These are phyloP conservation scores for Suillus fuscotomentosus DNA, from an alignment of 768 basidiomycete species.

Conservation along the genomic window DNA sequence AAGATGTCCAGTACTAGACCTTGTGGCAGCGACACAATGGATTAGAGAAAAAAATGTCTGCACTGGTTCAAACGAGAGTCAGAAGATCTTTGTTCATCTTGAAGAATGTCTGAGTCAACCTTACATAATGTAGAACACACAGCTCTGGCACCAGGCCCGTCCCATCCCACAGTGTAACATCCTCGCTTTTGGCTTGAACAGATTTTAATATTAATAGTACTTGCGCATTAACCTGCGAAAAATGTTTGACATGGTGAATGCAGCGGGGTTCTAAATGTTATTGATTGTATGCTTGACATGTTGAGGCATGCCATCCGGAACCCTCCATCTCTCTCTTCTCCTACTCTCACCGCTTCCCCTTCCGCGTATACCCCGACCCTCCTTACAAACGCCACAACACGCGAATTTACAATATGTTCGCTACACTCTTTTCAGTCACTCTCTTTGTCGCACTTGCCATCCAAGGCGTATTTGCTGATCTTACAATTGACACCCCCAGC, in stretches of 20 bases:
- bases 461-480: constrained; percentile 50
- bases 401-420: constrained; percentile 53
- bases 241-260: not conserved
- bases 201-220: not conserved
- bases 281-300: not conserved
- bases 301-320: not conserved
- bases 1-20: too few species aligned
- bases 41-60: too few species aligned
- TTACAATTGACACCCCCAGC: constrained; percentile 50
- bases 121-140: too few species aligned
- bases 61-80: too few species aligned
- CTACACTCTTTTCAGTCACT: constrained; percentile 73
- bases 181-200: too few species aligned
- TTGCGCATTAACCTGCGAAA: not conserved
- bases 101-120: too few species aligned
- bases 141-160: too few species aligned
- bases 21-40: too few species aligned
- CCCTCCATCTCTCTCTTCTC: not conserved
- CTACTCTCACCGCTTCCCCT: not conserved
- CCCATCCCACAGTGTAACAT: too few species aligned
- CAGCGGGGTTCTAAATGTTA: not conserved
- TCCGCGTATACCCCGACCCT: not conserved
- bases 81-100: too few species aligned
- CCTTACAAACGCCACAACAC: not conserved
- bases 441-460: constrained; percentile 61